Evolutionary conservation across 208 protist genomes (phyloP), one percentile per base, ranked within the genome.

Genomic region (Eutreptiella sp.): DNA sequence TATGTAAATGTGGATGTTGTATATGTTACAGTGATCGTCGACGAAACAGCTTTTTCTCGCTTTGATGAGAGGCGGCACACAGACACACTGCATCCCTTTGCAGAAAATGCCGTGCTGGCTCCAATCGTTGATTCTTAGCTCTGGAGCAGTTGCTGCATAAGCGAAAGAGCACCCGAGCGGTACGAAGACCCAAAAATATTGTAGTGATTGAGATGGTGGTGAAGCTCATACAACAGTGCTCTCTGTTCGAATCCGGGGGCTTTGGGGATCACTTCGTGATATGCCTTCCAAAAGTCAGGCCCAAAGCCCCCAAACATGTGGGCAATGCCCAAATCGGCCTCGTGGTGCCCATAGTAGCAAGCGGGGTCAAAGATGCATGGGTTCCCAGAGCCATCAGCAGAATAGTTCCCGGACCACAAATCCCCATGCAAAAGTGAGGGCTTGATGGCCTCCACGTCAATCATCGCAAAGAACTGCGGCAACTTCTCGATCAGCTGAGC

Each of bases 131-230:
- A n/a, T n/a, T n/a, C n/a, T n/a, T n/a, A n/a, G n/a, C n/a, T n/a
- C n/a, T n/a, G n/a, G n/a, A n/a, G n/a, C n/a, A n/a, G n/a, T n/a
- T n/a, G n/a, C n/a, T n/a, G n/a, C n/a, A n/a, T n/a, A n/a, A n/a
- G n/a, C n/a, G n/a, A n/a, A n/a, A n/a, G n/a, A n/a, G n/a, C n/a
- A n/a, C n/a, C n/a, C n/a, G n/a, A n/a, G n/a, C n/a, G n/a, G 57
- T 70, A 73, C 16, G 61, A 32, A 50, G 70, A 66, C 4, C 64
- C 68, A 46, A 75, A 78, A 33, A 75, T 28, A 46, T 69, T 72
- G n/a, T 57, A 27, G 53, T 68, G 60, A 55, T 48, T 58, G 1
- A 75, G 35, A 2, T 55, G 33, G 36, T 53, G 61, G 27, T 69
- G 66, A 26, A 72, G 46, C 42, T 72, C 38, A 29, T 72, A 70